A percentile compares a stretch with the other conserved stretches of the same genome.
Conservation (phyloP, 139 green algal genomes). For the Gonium pectorale region DNA sequence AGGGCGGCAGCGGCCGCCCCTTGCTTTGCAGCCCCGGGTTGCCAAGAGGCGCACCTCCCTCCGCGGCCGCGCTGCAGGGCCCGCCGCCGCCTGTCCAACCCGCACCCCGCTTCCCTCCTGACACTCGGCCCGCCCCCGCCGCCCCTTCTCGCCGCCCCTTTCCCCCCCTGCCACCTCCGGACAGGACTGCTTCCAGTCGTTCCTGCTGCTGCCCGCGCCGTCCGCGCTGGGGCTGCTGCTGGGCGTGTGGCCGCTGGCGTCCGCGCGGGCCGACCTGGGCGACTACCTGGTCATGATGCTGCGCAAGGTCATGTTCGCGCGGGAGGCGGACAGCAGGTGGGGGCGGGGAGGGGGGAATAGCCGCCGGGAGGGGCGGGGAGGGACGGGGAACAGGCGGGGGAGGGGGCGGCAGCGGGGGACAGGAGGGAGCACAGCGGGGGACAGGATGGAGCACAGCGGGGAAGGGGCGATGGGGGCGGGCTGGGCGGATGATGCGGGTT, state of each 20-base stretch:
- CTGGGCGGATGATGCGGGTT: too few relatives aligned
- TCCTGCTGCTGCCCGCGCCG: conserved; percentile 56
- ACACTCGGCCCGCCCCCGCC: not conserved
- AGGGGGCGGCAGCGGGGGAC: too few relatives aligned
- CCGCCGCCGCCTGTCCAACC: too few relatives aligned
- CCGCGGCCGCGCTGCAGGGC: too few relatives aligned
- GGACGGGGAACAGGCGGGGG: too few relatives aligned
- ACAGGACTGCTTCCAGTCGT: conserved; percentile 42
- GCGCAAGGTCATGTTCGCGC: conserved; percentile 59
- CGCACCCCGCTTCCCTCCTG: not conserved
- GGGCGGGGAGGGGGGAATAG: not conserved
- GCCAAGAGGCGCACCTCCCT: too few relatives aligned
- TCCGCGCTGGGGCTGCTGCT: conserved; percentile 52
- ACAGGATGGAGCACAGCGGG: too few relatives aligned
- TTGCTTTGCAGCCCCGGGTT: too few relatives aligned
- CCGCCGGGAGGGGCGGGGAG: too few relatives aligned
- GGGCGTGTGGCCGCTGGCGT: conserved; percentile 55
- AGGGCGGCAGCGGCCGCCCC: too few relatives aligned
- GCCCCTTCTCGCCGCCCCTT: not conserved
- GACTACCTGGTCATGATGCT: conserved; percentile 56
- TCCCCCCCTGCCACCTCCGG: not conserved
- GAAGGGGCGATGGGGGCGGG: too few relatives aligned
- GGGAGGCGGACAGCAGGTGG: conserved; percentile 51
- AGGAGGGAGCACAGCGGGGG: too few relatives aligned
- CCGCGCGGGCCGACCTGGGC: conserved; percentile 39